These are phyloP conservation scores for Trichoderma polysporum DNA, from an alignment of 2,329 filamentous ascomycete genomes.

Conservation along the genomic window DNA sequence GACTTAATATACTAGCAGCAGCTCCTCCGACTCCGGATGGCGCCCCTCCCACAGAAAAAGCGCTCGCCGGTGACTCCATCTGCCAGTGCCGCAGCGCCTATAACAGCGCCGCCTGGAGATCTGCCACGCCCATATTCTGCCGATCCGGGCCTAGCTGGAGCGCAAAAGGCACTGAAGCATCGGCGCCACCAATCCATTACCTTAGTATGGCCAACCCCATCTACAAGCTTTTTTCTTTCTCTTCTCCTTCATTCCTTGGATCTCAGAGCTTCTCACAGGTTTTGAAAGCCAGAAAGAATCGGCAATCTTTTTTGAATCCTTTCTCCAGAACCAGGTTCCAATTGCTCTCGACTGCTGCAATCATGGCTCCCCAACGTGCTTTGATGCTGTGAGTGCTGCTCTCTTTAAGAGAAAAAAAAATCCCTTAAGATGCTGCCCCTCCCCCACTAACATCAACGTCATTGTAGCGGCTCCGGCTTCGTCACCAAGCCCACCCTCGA, in stretches of 20 bases:
- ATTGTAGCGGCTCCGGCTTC: conserved; percentile 5
- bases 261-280: no score
- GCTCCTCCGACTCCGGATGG: not conserved
- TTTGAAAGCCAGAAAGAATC: no score
- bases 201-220: not conserved
- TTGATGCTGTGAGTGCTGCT: not conserved
- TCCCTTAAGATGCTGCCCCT: not conserved
- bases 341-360: not conserved
- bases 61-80: not conserved
- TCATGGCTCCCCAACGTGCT: conserved; percentile 5
- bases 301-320: not conserved
- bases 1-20: no score
- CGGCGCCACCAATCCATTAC: not conserved
- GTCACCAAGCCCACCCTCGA: not conserved
- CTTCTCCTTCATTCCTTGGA: no score
- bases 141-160: no score
- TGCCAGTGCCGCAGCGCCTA: no score
- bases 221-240: not conserved
- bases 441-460: conserved; percentile 4
- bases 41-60: not conserved
- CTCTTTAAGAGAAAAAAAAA: not conserved
- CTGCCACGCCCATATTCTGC: no score
- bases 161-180: no score
- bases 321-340: not conserved
- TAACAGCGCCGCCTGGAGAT: no score